Percentiles rank a stretch among this genome's conserved stretches.
phyloP scores from a whole-genome alignment of 1,284 basidiomycete species.

The Trametes sp. region DNA sequence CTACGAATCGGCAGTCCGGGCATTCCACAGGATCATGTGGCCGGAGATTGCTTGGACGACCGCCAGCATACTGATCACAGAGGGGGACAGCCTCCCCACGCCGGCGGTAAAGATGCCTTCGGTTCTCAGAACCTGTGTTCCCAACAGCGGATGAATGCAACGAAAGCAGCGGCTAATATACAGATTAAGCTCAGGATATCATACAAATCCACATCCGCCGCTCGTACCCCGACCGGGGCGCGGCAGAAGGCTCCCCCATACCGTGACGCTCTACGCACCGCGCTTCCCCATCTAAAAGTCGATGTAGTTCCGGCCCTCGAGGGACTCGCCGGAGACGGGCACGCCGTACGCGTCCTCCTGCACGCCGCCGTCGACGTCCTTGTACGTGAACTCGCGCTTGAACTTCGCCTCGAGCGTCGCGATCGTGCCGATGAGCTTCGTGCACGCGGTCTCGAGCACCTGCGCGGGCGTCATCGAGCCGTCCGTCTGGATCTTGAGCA shows the following conservation, averaged over 20 bases:
- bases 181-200: constrained; percentile 13
- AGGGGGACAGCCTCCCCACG: too few species aligned
- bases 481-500: constrained; percentile 96
- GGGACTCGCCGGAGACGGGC: constrained; percentile 43
- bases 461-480: constrained; percentile 85
- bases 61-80: too few species aligned
- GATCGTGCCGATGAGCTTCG: constrained; percentile 82
- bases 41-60: too few species aligned
- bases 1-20: too few species aligned
- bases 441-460: constrained; percentile 86
- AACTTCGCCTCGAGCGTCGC: constrained; percentile 74
- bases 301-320: constrained; percentile 67
- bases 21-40: too few species aligned
- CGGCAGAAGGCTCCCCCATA: neutral
- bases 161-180: constrained; percentile 18
- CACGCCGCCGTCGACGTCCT: constrained; percentile 63
- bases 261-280: too few species aligned
- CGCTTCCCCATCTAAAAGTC: constrained; percentile 59
- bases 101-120: too few species aligned
- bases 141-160: neutral
- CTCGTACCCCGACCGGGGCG: neutral
- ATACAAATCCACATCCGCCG: constrained; percentile 8
- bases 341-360: constrained; percentile 70
- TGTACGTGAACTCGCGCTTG: constrained; percentile 79
- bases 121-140: neutral